Conservation (phyloP, 2,329 filamentous ascomycete genomes). For the Neopestalotiopsis sp. region DNA sequence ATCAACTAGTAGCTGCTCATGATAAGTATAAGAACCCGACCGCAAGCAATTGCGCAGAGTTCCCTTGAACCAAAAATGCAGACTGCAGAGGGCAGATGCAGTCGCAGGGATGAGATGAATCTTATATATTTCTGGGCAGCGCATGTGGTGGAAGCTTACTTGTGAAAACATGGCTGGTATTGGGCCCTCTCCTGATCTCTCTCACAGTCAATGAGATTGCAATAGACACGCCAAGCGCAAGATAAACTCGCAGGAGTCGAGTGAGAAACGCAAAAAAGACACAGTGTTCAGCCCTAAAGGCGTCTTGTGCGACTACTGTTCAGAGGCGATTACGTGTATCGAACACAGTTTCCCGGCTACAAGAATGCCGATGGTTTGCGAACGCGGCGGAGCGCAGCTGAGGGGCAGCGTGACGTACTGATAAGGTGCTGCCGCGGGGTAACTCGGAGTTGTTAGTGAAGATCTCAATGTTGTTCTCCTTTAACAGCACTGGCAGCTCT, state of each 20-base stretch:
- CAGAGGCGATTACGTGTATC: not conserved
- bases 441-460: slow-evolving; percentile 1
- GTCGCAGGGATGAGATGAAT: not conserved
- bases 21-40: not conserved
- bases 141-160: slow-evolving; percentile 18
- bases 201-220: not conserved
- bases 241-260: not conserved
- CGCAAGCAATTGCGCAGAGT: not conserved
- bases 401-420: slow-evolving; percentile 15
- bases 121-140: not conserved
- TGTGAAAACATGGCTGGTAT: slow-evolving; percentile 25
- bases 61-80: not conserved
- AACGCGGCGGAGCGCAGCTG: slow-evolving; percentile 1
- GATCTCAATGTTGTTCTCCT: not conserved
- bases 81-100: not conserved
- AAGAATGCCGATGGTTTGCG: slow-evolving; percentile 8
- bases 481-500: not conserved
- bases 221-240: not conserved
- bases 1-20: not conserved
- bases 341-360: not conserved
- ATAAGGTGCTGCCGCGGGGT: slow-evolving; percentile 22
- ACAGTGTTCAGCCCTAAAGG: not conserved
- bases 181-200: not conserved
- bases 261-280: not conserved
- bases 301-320: not conserved